Conservation (phyloP, 495 filamentous ascomycete species). For the Neurospora africana region DNA sequence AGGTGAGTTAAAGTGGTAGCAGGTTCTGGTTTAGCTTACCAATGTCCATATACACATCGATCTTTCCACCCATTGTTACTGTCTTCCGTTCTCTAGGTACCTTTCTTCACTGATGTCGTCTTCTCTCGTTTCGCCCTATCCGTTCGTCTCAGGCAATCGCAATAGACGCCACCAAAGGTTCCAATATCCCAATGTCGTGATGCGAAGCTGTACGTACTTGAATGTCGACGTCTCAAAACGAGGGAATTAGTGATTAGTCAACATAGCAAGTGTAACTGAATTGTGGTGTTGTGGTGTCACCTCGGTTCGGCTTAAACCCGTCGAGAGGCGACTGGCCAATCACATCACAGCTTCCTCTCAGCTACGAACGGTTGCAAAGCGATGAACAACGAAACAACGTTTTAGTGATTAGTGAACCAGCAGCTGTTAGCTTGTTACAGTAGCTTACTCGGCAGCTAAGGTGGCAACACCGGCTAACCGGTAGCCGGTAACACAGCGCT, state of each 20-base stretch:
- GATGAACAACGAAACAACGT: not conserved
- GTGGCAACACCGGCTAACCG: not conserved
- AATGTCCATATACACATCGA: slow-evolving; percentile 46
- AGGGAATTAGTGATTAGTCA: not conserved
- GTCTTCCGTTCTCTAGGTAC: not conserved
- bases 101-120: not conserved
- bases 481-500: not conserved
- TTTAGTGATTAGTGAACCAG: not conserved
- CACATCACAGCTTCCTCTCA: not conserved
- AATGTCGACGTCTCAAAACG: not conserved
- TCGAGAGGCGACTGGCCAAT: not conserved
- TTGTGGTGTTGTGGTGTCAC: not conserved
- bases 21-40: slow-evolving; percentile 3
- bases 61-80: slow-evolving; percentile 38
- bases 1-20: not conserved
- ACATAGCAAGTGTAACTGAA: not conserved
- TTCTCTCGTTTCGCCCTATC: not conserved
- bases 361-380: not conserved
- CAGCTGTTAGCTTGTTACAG: not conserved
- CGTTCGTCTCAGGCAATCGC: not conserved
- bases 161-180: not conserved
- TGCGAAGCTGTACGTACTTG: not conserved
- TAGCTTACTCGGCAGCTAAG: too few species aligned
- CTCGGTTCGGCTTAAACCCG: not conserved
- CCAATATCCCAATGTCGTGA: not conserved